These are phyloP conservation scores for Yamadazyma sp. DNA, from an alignment of 1,139 yeast species.

Conservation along the genomic window DNA sequence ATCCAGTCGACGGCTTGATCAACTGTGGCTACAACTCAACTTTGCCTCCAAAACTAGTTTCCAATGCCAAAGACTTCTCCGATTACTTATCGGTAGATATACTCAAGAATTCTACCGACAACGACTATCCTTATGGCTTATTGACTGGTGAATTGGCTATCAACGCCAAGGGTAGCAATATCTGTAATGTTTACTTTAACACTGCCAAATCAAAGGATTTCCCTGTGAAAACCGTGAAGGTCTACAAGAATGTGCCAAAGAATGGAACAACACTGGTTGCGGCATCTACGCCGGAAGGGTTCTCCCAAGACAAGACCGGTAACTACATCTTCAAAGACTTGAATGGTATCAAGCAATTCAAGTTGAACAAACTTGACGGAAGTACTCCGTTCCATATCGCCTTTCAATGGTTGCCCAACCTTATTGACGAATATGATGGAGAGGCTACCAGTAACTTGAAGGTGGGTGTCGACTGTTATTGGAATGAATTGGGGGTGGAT, in stretches of 20 bases:
- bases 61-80: conserved; percentile 33
- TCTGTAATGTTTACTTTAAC: conserved; percentile 59
- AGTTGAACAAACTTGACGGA: conserved; percentile 67
- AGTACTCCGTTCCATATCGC: conserved; percentile 58
- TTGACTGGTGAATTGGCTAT: conserved; percentile 62
- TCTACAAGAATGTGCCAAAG: conserved; percentile 37
- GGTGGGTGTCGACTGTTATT: conserved; percentile 60
- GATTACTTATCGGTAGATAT: conserved; percentile 53
- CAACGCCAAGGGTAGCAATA: conserved; percentile 60
- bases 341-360: conserved; percentile 62
- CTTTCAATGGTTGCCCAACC: conserved; percentile 76
- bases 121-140: conserved; percentile 61
- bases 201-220: conserved; percentile 25
- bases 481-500: conserved; percentile 64
- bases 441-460: conserved; percentile 43
- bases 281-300: conserved; percentile 46
- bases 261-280: conserved; percentile 11
- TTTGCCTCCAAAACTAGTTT: conserved; percentile 51
- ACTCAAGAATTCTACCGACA: conserved; percentile 47
- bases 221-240: conserved; percentile 62
- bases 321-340: conserved; percentile 53
- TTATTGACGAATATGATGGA: conserved; percentile 46
- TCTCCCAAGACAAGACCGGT: conserved; percentile 50
- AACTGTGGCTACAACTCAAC: conserved; percentile 52
- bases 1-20: conserved; percentile 46